Conservation (phyloP, 1,139 yeast species). For the Casaregolazyma suthepensis region DNA sequence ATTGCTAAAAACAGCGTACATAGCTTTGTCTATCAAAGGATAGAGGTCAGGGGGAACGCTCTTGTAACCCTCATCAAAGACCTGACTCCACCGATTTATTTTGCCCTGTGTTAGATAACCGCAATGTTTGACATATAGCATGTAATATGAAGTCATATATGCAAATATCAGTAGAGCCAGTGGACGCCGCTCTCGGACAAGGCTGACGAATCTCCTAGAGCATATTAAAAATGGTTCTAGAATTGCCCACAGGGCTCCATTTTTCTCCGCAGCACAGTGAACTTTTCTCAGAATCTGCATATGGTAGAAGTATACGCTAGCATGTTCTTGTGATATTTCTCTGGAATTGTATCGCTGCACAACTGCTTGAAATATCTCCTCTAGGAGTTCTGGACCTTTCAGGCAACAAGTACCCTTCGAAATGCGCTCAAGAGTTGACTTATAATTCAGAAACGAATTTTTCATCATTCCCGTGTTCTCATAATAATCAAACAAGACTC, state of each 20-base stretch:
- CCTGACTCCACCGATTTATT: background rate
- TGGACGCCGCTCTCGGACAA: constrained; percentile 2
- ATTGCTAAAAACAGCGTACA: background rate
- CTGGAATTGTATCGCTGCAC: background rate
- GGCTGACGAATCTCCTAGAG: background rate
- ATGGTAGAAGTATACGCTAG: background rate
- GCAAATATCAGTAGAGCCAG: constrained; percentile 1
- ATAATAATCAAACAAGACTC: background rate
- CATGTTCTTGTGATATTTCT: constrained; percentile 1
- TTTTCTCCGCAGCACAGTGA: background rate
- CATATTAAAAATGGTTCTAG: background rate
- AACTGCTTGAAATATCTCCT: background rate
- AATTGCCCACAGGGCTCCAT: background rate
- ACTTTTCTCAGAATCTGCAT: background rate
- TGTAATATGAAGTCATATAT: background rate
- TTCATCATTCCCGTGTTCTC: background rate
- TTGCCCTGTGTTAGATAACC: background rate
- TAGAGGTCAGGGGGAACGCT: background rate
- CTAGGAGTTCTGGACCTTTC: background rate
- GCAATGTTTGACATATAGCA: background rate
- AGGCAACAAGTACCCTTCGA: background rate
- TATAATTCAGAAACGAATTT: background rate
- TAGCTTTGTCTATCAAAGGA: background rate
- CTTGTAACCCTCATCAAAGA: constrained; percentile 1
- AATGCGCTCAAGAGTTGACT: background rate